Evolutionary conservation across 495 filamentous ascomycete species (phyloP).

Genomic region (Neurospora terricola): DNA sequence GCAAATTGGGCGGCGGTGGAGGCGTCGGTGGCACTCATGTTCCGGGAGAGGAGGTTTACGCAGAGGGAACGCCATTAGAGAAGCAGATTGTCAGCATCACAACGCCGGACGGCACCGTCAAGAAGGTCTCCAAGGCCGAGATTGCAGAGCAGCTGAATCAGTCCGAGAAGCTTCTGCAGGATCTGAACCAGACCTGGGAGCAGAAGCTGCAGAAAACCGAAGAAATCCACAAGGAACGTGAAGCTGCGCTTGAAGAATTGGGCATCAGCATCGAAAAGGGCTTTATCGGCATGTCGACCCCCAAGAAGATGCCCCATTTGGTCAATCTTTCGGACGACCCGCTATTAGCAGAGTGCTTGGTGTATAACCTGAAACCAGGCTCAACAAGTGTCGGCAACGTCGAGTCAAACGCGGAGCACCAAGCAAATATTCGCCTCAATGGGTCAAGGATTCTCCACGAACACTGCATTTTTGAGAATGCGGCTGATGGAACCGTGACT

Average conservation of each 20-base stretch:
- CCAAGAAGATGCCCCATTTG: slow-evolving; percentile 98
- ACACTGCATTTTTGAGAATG: slow-evolving; percentile 85
- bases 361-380: slow-evolving; percentile 97
- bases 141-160: slow-evolving; percentile 94
- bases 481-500: slow-evolving; percentile 82
- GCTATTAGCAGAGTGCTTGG: slow-evolving; percentile 86
- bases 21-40: slow-evolving; percentile 32
- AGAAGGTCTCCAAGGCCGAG: slow-evolving; percentile 96
- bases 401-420: slow-evolving; percentile 62
- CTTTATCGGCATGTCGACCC: slow-evolving; percentile 88
- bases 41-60: slow-evolving; percentile 68
- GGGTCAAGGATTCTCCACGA: slow-evolving; percentile 85
- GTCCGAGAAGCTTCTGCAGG: slow-evolving; percentile 89
- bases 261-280: slow-evolving; percentile 99
- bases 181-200: slow-evolving; percentile 99
- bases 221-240: slow-evolving; percentile 92
- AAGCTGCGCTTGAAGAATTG: slow-evolving; percentile 88
- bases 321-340: slow-evolving; percentile 98
- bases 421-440: slow-evolving; percentile 84
- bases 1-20: slow-evolving; percentile 63
- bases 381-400: slow-evolving; percentile 89
- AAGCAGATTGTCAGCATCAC: slow-evolving; percentile 95
- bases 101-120: slow-evolving; percentile 72
- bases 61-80: slow-evolving; percentile 83
- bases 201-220: slow-evolving; percentile 92